A percentile compares a stretch with the other conserved stretches of the same genome.
These are phyloP conservation scores for Globisporangium orthogonon DNA, from an alignment of 352 stramenopile species.

Conservation along the genomic window DNA sequence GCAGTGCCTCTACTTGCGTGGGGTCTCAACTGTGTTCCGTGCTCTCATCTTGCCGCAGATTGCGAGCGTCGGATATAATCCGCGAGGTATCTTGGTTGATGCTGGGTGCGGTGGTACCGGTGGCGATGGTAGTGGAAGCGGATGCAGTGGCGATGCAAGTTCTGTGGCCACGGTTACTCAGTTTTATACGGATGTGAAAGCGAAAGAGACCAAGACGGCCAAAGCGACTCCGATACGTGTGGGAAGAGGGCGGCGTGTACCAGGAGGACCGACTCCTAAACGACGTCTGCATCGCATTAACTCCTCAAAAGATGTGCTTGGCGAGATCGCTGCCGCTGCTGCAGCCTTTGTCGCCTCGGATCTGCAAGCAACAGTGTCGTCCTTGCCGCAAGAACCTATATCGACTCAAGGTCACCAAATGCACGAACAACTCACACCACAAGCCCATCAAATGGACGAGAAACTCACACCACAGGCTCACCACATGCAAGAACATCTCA, in stretches of 20 bases:
- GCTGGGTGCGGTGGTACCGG: background rate
- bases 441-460: too few relatives aligned
- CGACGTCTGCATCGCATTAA: conserved; percentile 14
- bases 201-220: conserved; percentile 7
- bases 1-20: conserved; percentile 54
- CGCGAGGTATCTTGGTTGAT: conserved; percentile 19
- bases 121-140: background rate
- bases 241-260: background rate
- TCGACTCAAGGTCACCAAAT: too few relatives aligned
- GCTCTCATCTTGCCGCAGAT: conserved; percentile 39
- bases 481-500: background rate
- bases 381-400: too few relatives aligned
- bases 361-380: background rate
- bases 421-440: too few relatives aligned
- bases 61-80: conserved; percentile 33
- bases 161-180: background rate
- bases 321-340: conserved; percentile 4
- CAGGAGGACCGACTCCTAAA: conserved; percentile 1
- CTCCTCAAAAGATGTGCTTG: conserved; percentile 15
- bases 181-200: conserved; percentile 11
- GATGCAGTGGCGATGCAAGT: background rate
- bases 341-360: background rate
- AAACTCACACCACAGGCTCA: too few relatives aligned
- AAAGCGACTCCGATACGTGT: conserved; percentile 2
- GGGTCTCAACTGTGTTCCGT: conserved; percentile 34